Evolutionary conservation across 495 filamentous ascomycete genomes (phyloP).

Genomic region (Trichoderma gamsii): DNA sequence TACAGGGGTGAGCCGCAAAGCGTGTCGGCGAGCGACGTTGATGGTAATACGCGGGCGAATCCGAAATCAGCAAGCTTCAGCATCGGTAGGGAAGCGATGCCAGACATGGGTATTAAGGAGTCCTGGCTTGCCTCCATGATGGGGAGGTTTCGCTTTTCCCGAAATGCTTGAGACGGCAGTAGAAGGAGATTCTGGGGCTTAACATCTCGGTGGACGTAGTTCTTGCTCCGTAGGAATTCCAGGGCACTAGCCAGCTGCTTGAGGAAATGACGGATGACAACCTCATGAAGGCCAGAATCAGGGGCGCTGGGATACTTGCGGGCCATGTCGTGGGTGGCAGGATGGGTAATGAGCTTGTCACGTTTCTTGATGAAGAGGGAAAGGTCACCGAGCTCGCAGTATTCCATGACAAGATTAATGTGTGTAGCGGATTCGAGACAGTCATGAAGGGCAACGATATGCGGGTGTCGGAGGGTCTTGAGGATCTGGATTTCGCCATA

Average conservation of each 20-base stretch:
- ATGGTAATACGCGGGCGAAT: constrained; percentile 84
- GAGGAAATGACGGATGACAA: constrained; percentile 87
- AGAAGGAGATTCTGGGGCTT: constrained; percentile 95
- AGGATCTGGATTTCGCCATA: constrained; percentile 92
- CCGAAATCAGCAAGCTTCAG: constrained; percentile 97
- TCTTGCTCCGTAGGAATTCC: constrained; percentile 73
- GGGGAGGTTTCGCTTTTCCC: constrained; percentile 36
- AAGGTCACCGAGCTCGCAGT: constrained; percentile 89
- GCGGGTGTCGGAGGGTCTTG: constrained; percentile 84
- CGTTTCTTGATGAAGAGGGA: constrained; percentile 93
- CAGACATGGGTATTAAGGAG: constrained; percentile 71
- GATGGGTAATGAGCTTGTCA: constrained; percentile 66
- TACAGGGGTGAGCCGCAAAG: constrained; percentile 97
- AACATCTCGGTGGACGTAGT: constrained; percentile 92
- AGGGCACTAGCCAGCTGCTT: constrained; percentile 93
- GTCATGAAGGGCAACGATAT: constrained; percentile 93
- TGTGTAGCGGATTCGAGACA: constrained; percentile 79
- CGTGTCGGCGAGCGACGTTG: constrained; percentile 87
- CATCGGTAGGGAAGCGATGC: constrained; percentile 83
- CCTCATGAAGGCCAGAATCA: constrained; percentile 82
- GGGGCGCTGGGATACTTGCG: constrained; percentile 80
- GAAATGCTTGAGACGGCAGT: constrained; percentile 69
- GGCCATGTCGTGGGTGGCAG: constrained; percentile 76
- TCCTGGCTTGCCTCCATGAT: constrained; percentile 61
- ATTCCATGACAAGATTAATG: constrained; percentile 98